Base-by-base conservation (phyloP, 139 green algal genomes). In the Chlorella sorokiniana region DNA sequence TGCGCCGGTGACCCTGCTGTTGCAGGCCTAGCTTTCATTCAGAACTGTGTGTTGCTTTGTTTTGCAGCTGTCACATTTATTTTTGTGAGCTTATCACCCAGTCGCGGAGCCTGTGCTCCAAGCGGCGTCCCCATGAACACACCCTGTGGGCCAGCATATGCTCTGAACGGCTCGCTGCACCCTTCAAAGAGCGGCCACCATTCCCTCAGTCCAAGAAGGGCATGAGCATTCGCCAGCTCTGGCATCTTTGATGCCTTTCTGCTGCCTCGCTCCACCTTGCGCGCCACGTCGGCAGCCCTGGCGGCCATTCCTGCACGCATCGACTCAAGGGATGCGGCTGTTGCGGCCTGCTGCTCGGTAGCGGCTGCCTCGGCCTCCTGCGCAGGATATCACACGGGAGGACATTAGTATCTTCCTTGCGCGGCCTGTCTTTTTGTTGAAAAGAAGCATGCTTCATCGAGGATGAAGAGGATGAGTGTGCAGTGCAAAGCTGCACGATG, bases 221-320 rank as follows among this genome's bases (percentile, higher is more conserved):
- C 41, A 71, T 41, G 31, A 81, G 78, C 38, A 83, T 76, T 9
- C 56, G 78, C 78, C 78, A 83, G 65, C 67, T 83, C 67, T 22
- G 78, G 78, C 67, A 83, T 72, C 78, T 83, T 83, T 35, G 33
- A 40, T 1, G 63, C 52, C 52, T 64, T 59, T 27, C 51, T 56
- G 29, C 38, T 78, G 51, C 37, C 42, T 35, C 73, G 52, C 73
- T 81, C 75, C n/a, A 81, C 72, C 29, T 31, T 41, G 41, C 38
- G 29, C 1, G 61, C 20, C 75, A 81, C 59, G 0, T 81, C 75
- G 31, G 41, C 59, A 7, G 73, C 54, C 8, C 40, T 35, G 29
- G 41, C 59, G 4, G 40, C 61, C 41, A 73, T 59, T 4, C 27
- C 22, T 16, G 48, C 59, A 27, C 59, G 75, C 59, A 61, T 25